Evolutionary conservation across 1,284 basidiomycete species (phyloP).

Genomic region (Vanrija pseudolonga): DNA sequence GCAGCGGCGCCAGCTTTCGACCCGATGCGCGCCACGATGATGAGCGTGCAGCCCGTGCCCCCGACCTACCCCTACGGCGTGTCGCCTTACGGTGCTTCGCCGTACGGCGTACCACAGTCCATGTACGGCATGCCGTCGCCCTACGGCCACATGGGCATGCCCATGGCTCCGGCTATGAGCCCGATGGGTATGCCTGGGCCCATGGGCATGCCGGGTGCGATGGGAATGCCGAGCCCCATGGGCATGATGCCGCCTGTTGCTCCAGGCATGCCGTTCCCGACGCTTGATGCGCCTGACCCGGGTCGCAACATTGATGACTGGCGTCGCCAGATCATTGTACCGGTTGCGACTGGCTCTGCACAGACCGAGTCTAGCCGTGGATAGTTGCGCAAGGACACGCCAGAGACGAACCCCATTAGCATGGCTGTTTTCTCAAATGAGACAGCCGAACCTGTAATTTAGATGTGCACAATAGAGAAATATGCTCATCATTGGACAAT

Average conservation of each 20-base stretch:
- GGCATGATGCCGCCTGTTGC: slow-evolving; percentile 2
- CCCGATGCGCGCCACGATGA: background rate
- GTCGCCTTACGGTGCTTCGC: background rate
- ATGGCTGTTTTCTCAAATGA: too few species aligned
- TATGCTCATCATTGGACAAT: too few species aligned
- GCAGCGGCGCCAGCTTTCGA: background rate
- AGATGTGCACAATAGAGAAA: too few species aligned
- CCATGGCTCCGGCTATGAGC: slow-evolving; percentile 2
- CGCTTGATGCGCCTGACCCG: slow-evolving; percentile 12
- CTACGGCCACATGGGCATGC: background rate
- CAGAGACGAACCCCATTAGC: too few species aligned
- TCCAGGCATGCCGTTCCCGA: background rate
- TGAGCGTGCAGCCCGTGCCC: slow-evolving; percentile 6
- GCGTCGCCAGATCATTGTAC: slow-evolving; percentile 14
- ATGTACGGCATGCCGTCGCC: slow-evolving; percentile 4
- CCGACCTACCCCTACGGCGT: slow-evolving; percentile 1
- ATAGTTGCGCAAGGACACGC: background rate
- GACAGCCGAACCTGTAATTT: too few species aligned
- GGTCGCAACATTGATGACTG: slow-evolving; percentile 21
- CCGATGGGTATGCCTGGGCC: slow-evolving; percentile 1
- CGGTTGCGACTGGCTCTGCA: slow-evolving; percentile 7
- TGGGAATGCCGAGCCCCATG: slow-evolving; percentile 6
- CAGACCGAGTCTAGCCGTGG: slow-evolving; percentile 5
- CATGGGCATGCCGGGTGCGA: slow-evolving; percentile 10
- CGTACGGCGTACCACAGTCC: background rate